Conservation (phyloP, 805 yeast genomes). For the Ogataea paradorogensis region DNA sequence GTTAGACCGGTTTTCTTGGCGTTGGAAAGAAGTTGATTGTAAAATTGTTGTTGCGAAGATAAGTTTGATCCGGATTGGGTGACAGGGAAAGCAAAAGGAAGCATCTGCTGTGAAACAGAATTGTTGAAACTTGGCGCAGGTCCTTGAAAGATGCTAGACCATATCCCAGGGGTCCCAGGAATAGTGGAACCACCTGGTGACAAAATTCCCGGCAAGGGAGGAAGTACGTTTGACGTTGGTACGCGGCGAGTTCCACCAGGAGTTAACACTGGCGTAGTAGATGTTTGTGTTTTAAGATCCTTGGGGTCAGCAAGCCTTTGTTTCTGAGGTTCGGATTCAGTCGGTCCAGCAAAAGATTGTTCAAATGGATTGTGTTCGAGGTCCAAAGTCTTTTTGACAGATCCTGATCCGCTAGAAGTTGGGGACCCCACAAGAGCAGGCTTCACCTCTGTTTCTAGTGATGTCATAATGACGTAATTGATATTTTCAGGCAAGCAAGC, state of each 20-base stretch:
- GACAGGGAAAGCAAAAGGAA: conserved; percentile 11
- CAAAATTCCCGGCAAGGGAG: conserved; percentile 43
- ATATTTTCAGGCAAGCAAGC: neutral
- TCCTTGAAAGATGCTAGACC: conserved; percentile 48
- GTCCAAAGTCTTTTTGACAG: conserved; percentile 27
- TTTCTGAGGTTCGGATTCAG: conserved; percentile 11
- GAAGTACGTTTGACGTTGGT: conserved; percentile 35
- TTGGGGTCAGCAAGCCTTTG: conserved; percentile 31
- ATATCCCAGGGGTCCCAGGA: conserved; percentile 54
- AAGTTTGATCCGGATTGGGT: conserved; percentile 13
- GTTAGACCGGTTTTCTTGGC: conserved; percentile 58
- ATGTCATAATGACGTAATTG: conserved; percentile 18
- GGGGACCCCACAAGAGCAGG: conserved; percentile 8
- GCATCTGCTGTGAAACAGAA: conserved; percentile 12
- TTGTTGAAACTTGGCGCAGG: conserved; percentile 27
- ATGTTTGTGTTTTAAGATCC: conserved; percentile 12
- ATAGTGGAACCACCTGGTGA: conserved; percentile 44
- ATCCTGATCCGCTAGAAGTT: conserved; percentile 9
- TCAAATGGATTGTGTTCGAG: conserved; percentile 95
- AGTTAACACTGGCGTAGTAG: conserved; percentile 48
- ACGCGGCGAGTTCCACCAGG: conserved; percentile 50
- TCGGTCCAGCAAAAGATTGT: conserved; percentile 64
- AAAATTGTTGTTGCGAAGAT: conserved; percentile 20
- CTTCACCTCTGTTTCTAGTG: conserved; percentile 14
- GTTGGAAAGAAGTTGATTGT: conserved; percentile 25